phyloP scores from a whole-genome alignment of 2,329 filamentous ascomycete genomes.

The Hymenoscyphus occultus region DNA sequence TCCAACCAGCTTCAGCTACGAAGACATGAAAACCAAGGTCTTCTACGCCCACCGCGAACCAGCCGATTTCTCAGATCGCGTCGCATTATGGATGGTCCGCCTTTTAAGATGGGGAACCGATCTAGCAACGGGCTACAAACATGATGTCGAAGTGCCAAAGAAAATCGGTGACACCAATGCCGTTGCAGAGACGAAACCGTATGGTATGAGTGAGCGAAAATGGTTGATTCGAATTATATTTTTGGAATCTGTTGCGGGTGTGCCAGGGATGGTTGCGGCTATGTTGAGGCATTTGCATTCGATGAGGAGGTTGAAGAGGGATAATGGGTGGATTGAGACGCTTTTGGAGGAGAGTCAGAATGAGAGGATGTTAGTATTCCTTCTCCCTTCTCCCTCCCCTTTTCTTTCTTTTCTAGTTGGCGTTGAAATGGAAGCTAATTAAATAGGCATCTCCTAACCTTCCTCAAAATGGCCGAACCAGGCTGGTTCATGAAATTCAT shows the following conservation, averaged over 20 bases:
- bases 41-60: constrained; percentile 74
- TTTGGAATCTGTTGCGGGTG: constrained; percentile 89
- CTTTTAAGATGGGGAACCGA: constrained; percentile 79
- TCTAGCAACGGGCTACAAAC: constrained; percentile 73
- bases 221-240: constrained; percentile 92
- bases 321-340: constrained; percentile 96
- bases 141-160: constrained; percentile 53
- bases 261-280: constrained; percentile 94
- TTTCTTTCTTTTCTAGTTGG: background rate
- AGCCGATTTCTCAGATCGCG: constrained; percentile 69
- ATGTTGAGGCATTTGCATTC: constrained; percentile 89
- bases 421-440: background rate
- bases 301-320: constrained; percentile 79
- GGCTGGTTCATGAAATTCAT: constrained; percentile 83
- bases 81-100: constrained; percentile 74
- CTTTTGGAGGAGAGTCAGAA: constrained; percentile 58
- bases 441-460: constrained; percentile 81
- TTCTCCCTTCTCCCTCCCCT: background rate
- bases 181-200: constrained; percentile 52
- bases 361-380: constrained; percentile 8
- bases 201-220: constrained; percentile 74
- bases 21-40: constrained; percentile 72
- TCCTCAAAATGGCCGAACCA: constrained; percentile 86
- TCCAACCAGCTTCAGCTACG: constrained; percentile 60
- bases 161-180: constrained; percentile 44